A percentile compares a stretch with the other conserved stretches of the same genome.
These are phyloP conservation scores for Fusarium hainanense DNA, from an alignment of 2,329 filamentous ascomycete genomes.

Conservation along the genomic window DNA sequence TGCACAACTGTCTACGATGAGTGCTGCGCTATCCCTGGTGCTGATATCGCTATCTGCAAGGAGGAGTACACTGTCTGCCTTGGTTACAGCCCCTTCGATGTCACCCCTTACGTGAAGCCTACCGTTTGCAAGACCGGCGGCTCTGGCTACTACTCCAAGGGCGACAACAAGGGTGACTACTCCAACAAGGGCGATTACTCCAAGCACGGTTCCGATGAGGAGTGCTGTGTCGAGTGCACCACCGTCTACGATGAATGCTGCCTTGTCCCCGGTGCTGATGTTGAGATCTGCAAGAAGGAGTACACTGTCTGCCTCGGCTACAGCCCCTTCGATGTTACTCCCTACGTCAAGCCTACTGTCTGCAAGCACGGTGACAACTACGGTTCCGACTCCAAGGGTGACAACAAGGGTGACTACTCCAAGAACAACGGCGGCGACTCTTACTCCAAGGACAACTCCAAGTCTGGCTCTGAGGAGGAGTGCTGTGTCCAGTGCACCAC, in stretches of 20 bases:
- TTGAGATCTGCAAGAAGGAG: conserved; percentile 17
- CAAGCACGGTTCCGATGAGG: conserved; percentile 8
- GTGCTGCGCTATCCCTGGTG: conserved; percentile 18
- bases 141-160: not conserved
- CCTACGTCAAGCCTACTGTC: conserved; percentile 22
- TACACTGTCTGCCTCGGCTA: conserved; percentile 29
- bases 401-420: not conserved
- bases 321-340: conserved; percentile 15
- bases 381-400: not conserved
- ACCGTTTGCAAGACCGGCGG: conserved; percentile 32
- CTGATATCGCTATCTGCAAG: conserved; percentile 25
- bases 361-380: conserved; percentile 20
- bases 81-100: conserved; percentile 28
- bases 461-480: conserved; percentile 20
- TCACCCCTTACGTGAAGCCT: conserved; percentile 24
- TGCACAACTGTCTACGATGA: conserved; percentile 31
- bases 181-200: not conserved
- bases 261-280: not conserved
- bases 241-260: conserved; percentile 33
- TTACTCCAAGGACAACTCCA: not conserved
- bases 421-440: not conserved
- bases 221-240: conserved; percentile 28
- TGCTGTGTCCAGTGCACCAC: conserved; percentile 31
- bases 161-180: not conserved
- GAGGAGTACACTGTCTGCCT: conserved; percentile 22